Evolutionary conservation across 2,329 filamentous ascomycete species (phyloP).

Genomic region (Verruconis gallopava): DNA sequence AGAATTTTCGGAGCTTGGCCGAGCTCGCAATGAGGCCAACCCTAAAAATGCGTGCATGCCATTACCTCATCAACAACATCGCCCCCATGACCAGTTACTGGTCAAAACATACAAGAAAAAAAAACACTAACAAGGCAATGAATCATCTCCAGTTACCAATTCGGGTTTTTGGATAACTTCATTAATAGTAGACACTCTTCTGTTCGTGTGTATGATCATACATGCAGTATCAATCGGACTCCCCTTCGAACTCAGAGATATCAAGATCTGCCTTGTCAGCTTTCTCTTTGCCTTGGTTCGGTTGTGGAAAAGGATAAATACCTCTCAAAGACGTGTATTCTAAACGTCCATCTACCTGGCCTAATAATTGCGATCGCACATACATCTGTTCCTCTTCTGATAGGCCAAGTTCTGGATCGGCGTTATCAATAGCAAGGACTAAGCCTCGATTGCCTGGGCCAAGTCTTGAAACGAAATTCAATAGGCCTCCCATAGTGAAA

Average conservation of each 20-base stretch:
- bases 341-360: slow-evolving; percentile 30
- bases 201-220: too few species aligned
- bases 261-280: slow-evolving; percentile 37
- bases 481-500: slow-evolving; percentile 41
- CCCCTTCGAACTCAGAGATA: slow-evolving; percentile 30
- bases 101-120: too few species aligned
- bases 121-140: too few species aligned
- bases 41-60: too few species aligned
- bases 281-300: too few species aligned
- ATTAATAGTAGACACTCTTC: too few species aligned
- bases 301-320: slow-evolving; percentile 15
- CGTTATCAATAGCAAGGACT: slow-evolving; percentile 30
- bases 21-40: too few species aligned
- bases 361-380: slow-evolving; percentile 24
- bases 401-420: slow-evolving; percentile 29
- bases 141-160: too few species aligned
- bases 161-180: too few species aligned
- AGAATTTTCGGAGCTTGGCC: too few species aligned
- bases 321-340: slow-evolving; percentile 33
- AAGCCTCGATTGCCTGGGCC: slow-evolving; percentile 30
- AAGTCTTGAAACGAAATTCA: slow-evolving; percentile 30
- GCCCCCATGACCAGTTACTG: too few species aligned
- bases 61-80: too few species aligned
- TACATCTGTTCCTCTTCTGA: slow-evolving; percentile 25
- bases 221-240: slow-evolving; percentile 35